Base-by-base conservation (phyloP, 768 basidiomycete genomes). In the Lactifluus rugatus region DNA sequence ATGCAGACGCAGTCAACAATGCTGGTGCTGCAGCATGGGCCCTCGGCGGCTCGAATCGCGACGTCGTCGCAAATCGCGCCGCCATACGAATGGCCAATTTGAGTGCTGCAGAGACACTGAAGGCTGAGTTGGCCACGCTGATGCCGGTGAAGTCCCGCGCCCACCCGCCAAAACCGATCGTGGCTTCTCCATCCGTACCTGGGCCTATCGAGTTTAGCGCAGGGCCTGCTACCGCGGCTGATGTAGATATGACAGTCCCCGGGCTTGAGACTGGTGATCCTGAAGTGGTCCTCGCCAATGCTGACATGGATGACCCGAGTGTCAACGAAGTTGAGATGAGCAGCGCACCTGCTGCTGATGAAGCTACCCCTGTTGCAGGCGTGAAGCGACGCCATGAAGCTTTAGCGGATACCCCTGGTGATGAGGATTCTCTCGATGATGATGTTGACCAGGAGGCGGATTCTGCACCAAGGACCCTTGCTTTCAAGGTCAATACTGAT, bases 71-170 rank as follows among this genome's bases (percentile, higher is more conserved):
- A 49, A 95, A 95, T 70, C 83, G 92, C 42, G 81, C 83, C 62
- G 90, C 89, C 25, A 91, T 96, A 63, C 83, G 94, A 60, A 85
- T 95, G 81, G 95, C 95, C 28, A 98, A 98, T 69, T 82, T 98
- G 83, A 91, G 84, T 75, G 95, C 95, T 46, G 94, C 94, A 55
- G 91, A 98, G 70, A 81, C 86, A 70, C 77, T 98, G 66, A 94
- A 91, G 73, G 93, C 91, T 52, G 91, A 97, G 71, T 71, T 97
- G 62, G 80, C 84, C 63, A 81, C 83, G 21, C 68, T 76, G 46
- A 62, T 71, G 53, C 74, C 78, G 13, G 69, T 74, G 51, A 76
- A 75, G 64, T 64, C 71, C 14, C 55, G 57, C 47, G 37, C 65
- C 64, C 37, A 57, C n/a, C 52, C 54, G 23, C 67, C 41, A 47